Percentiles rank a stretch among this genome's conserved stretches.
Conservation (phyloP, 805 yeast genomes). For the Candida chilensis region DNA sequence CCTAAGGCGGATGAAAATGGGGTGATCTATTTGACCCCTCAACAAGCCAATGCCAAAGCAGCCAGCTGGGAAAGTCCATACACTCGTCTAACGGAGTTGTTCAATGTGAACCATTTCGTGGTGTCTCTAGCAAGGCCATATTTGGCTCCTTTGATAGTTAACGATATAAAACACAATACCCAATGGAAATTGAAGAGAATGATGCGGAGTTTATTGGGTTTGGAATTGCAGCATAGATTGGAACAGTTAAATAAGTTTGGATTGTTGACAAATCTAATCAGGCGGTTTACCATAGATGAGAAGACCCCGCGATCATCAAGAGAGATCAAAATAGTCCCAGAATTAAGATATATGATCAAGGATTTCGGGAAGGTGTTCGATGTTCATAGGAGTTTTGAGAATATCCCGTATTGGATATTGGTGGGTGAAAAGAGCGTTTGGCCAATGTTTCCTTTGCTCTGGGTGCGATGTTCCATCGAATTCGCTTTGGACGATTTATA, state of each 20-base stretch:
- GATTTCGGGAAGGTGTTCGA: constrained; percentile 75
- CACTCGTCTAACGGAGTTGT: constrained; percentile 80
- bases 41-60: constrained; percentile 32
- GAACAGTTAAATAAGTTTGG: constrained; percentile 76
- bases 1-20: constrained; percentile 35
- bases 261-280: constrained; percentile 56
- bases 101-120: constrained; percentile 89
- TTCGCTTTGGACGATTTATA: constrained; percentile 76
- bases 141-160: constrained; percentile 79
- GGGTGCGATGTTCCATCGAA: constrained; percentile 87
- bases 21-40: constrained; percentile 30
- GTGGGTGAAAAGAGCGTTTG: constrained; percentile 92
- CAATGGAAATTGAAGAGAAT: constrained; percentile 24
- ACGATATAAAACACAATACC: constrained; percentile 69
- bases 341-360: constrained; percentile 55
- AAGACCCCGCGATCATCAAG: constrained; percentile 66
- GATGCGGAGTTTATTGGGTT: constrained; percentile 47
- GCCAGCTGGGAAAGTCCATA: constrained; percentile 65
- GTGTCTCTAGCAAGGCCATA: constrained; percentile 92
- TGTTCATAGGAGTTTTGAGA: constrained; percentile 57
- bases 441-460: constrained; percentile 79
- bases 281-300: constrained; percentile 80
- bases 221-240: constrained; percentile 81
- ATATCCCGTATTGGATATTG: constrained; percentile 80
- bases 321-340: constrained; percentile 89